Evolutionary conservation across 768 basidiomycete species (phyloP).

Genomic region (Russula sp.): DNA sequence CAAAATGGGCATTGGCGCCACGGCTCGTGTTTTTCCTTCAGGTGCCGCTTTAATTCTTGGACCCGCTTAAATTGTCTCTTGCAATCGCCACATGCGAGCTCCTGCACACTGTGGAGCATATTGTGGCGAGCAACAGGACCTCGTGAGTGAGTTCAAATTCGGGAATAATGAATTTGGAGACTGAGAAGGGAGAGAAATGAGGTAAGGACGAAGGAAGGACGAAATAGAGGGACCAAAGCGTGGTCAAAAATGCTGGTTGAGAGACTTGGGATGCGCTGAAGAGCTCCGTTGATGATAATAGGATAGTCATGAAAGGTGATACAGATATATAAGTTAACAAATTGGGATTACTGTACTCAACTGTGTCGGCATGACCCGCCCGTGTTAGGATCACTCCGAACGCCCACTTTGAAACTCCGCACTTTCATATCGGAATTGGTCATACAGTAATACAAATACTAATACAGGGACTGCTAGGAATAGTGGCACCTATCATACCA

Average conservation of each 20-base stretch:
- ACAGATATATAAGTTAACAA: neutral
- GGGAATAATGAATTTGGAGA: neutral
- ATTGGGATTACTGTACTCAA: too few relatives aligned
- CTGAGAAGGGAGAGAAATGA: neutral
- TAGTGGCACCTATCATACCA: neutral
- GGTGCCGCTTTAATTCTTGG: neutral
- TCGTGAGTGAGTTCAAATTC: neutral
- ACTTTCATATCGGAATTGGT: too few relatives aligned
- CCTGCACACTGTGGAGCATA: neutral
- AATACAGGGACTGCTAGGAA: neutral
- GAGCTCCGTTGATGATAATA: neutral
- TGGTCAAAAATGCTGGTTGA: neutral
- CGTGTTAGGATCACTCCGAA: neutral
- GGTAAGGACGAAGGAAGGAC: neutral
- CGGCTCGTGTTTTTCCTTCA: neutral
- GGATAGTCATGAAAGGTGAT: neutral
- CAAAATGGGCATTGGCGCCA: conserved; percentile 6
- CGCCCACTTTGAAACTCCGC: neutral
- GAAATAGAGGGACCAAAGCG: neutral
- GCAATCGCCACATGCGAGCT: neutral
- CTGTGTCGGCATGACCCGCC: too few relatives aligned
- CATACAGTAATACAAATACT: neutral
- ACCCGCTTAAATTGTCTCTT: neutral
- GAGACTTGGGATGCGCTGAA: neutral
- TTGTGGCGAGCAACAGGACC: neutral